Evolutionary conservation across 352 stramenopile genomes (phyloP).

Genomic region (Phytopythium montanum): DNA sequence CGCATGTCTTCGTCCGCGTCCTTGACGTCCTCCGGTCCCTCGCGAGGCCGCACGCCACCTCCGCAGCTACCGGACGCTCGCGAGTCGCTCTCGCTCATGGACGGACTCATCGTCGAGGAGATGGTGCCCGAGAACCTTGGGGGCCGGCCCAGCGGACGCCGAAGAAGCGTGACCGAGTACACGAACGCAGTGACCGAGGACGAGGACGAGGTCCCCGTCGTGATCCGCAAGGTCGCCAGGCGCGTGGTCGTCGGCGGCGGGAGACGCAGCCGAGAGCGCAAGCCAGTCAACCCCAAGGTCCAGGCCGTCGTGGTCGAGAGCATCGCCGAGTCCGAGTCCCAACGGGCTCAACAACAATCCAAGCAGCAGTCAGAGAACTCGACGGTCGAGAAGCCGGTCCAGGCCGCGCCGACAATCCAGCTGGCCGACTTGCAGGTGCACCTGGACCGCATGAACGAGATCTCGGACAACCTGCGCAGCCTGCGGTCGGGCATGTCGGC

Average conservation of each 20-base stretch:
- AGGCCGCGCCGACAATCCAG: conserved; percentile 30
- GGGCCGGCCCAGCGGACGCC: neutral
- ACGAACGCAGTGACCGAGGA: conserved; percentile 3
- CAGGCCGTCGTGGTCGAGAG: conserved; percentile 24
- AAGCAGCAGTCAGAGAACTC: neutral
- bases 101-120: conserved; percentile 52
- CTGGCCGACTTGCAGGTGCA: conserved; percentile 65
- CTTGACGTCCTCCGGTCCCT: too few relatives aligned
- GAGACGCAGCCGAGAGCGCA: conserved; percentile 24
- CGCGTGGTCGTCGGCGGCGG: conserved; percentile 35
- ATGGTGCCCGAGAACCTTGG: conserved; percentile 28
- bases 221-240: conserved; percentile 46
- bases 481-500: conserved; percentile 49
- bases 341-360: neutral
- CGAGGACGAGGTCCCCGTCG: conserved; percentile 36
- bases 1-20: conserved; percentile 26
- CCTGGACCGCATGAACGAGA: conserved; percentile 72
- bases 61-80: conserved; percentile 17
- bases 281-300: conserved; percentile 24
- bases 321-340: conserved; percentile 19
- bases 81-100: conserved; percentile 15
- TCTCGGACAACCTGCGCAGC: conserved; percentile 48
- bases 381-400: neutral
- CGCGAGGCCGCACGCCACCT: conserved; percentile 3
- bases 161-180: neutral